Evolutionary conservation across 768 basidiomycete species (phyloP).

Genomic region (Lyophyllum atratum): DNA sequence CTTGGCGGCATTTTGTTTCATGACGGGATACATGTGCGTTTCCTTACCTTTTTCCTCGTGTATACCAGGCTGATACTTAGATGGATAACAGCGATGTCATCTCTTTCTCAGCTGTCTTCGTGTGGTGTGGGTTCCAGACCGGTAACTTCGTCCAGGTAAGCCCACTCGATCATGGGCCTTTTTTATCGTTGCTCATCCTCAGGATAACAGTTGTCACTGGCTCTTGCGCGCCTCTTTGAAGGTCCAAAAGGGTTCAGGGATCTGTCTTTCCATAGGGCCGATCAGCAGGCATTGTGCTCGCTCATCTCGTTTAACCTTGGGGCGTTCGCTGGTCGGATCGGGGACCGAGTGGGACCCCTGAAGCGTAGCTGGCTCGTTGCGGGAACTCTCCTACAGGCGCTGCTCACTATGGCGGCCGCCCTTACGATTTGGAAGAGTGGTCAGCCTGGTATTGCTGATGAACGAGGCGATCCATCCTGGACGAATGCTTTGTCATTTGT

Average conservation of each 20-base stretch:
- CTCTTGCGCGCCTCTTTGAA: constrained; percentile 80
- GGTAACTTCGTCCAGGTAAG: constrained; percentile 72
- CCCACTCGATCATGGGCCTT: constrained; percentile 2
- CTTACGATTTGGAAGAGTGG: constrained; percentile 72
- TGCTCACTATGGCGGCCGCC: constrained; percentile 76
- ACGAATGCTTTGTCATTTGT: constrained; percentile 64
- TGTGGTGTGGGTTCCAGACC: constrained; percentile 88
- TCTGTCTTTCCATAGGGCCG: constrained; percentile 71
- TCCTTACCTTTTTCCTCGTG: not conserved
- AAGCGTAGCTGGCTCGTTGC: constrained; percentile 74
- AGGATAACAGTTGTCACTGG: constrained; percentile 63
- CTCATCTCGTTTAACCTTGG: constrained; percentile 76
- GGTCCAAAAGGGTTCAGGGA: constrained; percentile 47
- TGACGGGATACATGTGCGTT: constrained; percentile 78
- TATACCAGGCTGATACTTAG: not conserved
- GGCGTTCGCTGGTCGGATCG: constrained; percentile 78
- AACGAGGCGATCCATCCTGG: constrained; percentile 72
- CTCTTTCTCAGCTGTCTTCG: constrained; percentile 76
- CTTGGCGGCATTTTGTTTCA: constrained; percentile 69
- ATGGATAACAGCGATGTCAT: constrained; percentile 57
- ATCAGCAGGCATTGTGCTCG: constrained; percentile 84
- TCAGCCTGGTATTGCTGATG: constrained; percentile 51
- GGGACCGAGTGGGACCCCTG: constrained; percentile 74
- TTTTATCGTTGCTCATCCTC: constrained; percentile 1
- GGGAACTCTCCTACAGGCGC: constrained; percentile 72